Base-by-base conservation (phyloP, 306 rosid species). In the Trifolium repens region DNA sequence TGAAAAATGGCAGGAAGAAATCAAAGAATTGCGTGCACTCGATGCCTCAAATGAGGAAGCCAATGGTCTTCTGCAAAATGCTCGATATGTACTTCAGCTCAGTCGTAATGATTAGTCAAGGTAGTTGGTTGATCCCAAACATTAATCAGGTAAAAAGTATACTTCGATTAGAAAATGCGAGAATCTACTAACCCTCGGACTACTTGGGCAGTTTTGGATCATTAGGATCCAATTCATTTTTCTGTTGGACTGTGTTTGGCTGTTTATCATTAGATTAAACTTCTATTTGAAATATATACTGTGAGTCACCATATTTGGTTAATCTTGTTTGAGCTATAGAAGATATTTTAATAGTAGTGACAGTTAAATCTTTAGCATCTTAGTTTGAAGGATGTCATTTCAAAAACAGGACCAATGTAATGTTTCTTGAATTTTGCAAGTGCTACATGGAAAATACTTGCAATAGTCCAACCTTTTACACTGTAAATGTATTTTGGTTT, bases 1-100 rank as follows among this genome's bases (percentile, higher is more conserved):
- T 0, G 94, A 91, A 62, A 88, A 88, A 67, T 94, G 98, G 97
- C 92, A 87, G 81, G 90, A 91, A 70, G 93, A 94, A 75, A 87
- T 94, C 74, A 84, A 86, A 54, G 88, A 83, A 37, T 67, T 91
- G 78, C 87, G 93, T 34, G 59, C 80, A 78, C 86, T 91, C 0
- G 97, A 89, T 83, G 84, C 84, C 24, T 87, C 94, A 11, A 94
- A 93, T 35, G 97, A 91, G 87, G 94, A 88, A 75, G 90, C 80
- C 77, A 70, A 79, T 79, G 72, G 82, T 77, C 65, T 90, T 74
- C 89, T 94, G 79, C 89, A 79, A 69, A 85, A 90, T 85, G 97
- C 93, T 70, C 83, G 82, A 60, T 84, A 72, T 80, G 70, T 91
- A 71, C 92, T 94, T 80, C 93, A 88, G 78, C 79, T 80, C 55